Evolutionary conservation across 2,329 filamentous ascomycete species (phyloP).

Genomic region (Nothopassalora personata): DNA sequence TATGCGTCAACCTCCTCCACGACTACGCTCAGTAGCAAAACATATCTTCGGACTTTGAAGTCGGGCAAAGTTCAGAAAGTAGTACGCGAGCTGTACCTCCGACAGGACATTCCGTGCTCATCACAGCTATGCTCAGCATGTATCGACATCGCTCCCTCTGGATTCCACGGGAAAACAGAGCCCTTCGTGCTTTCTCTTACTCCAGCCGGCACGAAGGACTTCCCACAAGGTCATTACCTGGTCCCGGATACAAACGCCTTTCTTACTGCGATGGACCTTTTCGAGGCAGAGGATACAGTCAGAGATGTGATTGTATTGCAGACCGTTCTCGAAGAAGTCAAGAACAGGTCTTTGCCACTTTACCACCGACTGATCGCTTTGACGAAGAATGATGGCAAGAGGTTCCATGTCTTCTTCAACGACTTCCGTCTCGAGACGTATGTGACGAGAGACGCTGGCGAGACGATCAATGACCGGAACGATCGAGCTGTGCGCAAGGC

Average conservation of each 20-base stretch:
- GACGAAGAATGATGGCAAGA: conserved; percentile 92
- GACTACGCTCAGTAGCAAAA: conserved; percentile 74
- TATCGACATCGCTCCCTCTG: conserved; percentile 63
- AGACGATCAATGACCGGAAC: conserved; percentile 94
- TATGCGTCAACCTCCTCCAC: conserved; percentile 58
- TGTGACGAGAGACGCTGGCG: conserved; percentile 65
- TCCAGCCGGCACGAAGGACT: conserved; percentile 75
- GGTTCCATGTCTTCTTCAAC: conserved; percentile 99
- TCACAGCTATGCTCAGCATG: conserved; percentile 80
- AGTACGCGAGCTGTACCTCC: conserved; percentile 89
- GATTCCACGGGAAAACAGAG: conserved; percentile 70
- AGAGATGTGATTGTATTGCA: conserved; percentile 96
- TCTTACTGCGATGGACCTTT: conserved; percentile 92
- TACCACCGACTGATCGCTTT: conserved; percentile 89
- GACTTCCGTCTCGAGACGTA: conserved; percentile 94
- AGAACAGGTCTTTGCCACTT: conserved; percentile 85
- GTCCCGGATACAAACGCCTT: conserved; percentile 95
- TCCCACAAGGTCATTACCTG: conserved; percentile 84
- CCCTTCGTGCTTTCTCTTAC: conserved; percentile 86
- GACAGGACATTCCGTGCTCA: conserved; percentile 95
- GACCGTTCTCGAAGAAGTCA: conserved; percentile 91
- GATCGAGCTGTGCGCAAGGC: conserved; percentile 84
- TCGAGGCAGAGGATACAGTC: conserved; percentile 85
- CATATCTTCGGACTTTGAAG: conserved; percentile 90
- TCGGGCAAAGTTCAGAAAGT: conserved; percentile 98